Evolutionary conservation across 2,329 filamentous ascomycete species (phyloP).

Genomic region (Fusarium domesticum): DNA sequence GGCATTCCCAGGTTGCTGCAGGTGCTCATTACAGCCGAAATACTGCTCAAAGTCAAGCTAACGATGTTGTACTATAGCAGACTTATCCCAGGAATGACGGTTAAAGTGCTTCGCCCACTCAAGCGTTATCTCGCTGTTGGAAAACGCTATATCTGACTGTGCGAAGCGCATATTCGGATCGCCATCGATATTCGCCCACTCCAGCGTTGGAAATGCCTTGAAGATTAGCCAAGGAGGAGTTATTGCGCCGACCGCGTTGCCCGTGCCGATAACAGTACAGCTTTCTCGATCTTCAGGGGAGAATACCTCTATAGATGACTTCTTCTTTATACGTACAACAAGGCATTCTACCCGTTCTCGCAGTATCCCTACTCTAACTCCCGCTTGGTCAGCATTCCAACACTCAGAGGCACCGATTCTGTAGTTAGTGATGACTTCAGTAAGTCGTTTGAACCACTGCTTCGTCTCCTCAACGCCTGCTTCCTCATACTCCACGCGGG

Average conservation of each 20-base stretch:
- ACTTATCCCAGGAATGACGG: not conserved
- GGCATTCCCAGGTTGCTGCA: not conserved
- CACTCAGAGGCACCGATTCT: slow-evolving; percentile 1
- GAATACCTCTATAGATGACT: too few species aligned
- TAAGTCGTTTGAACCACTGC: not conserved
- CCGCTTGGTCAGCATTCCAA: slow-evolving; percentile 1
- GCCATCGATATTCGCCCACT: slow-evolving; percentile 1
- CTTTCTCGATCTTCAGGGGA: slow-evolving; percentile 3
- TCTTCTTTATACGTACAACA: not conserved
- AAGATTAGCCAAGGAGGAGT: slow-evolving; percentile 2
- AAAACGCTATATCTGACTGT: slow-evolving; percentile 2
- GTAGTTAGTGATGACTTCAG: not conserved
- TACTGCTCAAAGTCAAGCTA: not conserved
- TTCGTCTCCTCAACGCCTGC: not conserved
- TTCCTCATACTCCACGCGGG: not conserved
- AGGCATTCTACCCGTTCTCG: slow-evolving; percentile 1
- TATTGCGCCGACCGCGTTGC: slow-evolving; percentile 1
- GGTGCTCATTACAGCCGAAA: slow-evolving; percentile 1
- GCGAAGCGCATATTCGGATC: slow-evolving; percentile 2
- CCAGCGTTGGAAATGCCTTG: slow-evolving; percentile 1
- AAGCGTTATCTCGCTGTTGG: not conserved
- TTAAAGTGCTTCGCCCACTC: slow-evolving; percentile 3
- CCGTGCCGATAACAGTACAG: not conserved
- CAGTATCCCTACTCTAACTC: slow-evolving; percentile 1
- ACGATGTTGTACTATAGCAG: not conserved